Base-by-base conservation (phyloP, 371 early-diverging fungal species). In the Aphelidium insulamus region DNA sequence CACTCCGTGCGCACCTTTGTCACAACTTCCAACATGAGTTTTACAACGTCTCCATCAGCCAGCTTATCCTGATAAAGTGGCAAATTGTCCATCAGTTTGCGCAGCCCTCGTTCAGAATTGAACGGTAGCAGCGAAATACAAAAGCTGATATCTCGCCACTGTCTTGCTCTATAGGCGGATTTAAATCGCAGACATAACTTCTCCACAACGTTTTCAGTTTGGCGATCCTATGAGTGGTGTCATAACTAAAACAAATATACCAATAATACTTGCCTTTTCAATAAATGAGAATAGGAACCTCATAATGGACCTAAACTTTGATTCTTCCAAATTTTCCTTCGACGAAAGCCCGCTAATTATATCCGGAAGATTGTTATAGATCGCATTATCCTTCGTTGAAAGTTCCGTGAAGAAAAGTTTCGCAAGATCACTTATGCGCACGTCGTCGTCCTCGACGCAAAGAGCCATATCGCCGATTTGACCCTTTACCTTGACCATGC, bases 401-500 rank as follows among this genome's bases (percentile, higher is more conserved):
- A 94, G 52, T 47, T 95, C 97, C 6, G 82, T 72, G 49, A 95
- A 94, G 65, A 95, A 94, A 30, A 88, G 59, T 23, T 77, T 78
- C 1, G 90, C 78, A 34, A 92, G 59, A 40, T 87, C 84, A 7
- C 75, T 67, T 29, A 95, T 86, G 3, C 86, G 65, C 23, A 50
- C 55, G 44, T 91, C 90, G 5, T 57, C 52, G 47, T 88, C 87
- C 34, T 81, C 83, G 5, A 94, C 57, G 38, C 91, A 90, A 45
- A 84, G 83, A 2, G 92, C 91, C 79, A 94, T 85, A 43, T 91
- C 87, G 39, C 82, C 77, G 26, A 94, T 63, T 43, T 92, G 90
- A 4, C 94, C 92, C 50, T 92, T 95, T 33, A 87, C 88, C 44
- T 95, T 95, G 49, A 95, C 76, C 88, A 92, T 88, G 22, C 95